Conservation (phyloP, 1,139 yeast genomes). For the Geotrichum phurueaensis region DNA sequence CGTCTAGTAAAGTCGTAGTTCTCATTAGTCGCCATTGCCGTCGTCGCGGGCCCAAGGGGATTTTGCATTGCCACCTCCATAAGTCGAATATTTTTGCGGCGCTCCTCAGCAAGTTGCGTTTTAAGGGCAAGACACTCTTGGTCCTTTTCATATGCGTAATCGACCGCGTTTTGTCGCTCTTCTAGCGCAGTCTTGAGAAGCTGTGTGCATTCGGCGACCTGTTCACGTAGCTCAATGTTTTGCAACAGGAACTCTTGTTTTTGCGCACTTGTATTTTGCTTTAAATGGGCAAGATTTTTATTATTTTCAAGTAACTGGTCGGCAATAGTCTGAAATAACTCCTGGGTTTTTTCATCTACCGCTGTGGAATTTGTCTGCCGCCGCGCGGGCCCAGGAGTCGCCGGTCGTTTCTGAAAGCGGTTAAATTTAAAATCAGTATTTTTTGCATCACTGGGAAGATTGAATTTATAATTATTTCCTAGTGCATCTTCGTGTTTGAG, state of each 20-base stretch:
- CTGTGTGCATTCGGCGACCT: constrained; percentile 10
- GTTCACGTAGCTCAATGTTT: constrained; percentile 8
- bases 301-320: constrained; percentile 11
- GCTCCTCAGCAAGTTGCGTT: constrained; percentile 9
- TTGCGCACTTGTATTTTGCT: not conserved
- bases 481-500: not conserved
- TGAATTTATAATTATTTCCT: not conserved
- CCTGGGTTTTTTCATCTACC: not conserved
- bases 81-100: constrained; percentile 11
- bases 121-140: constrained; percentile 4
- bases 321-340: constrained; percentile 1
- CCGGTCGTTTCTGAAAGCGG: not conserved
- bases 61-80: constrained; percentile 7
- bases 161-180: constrained; percentile 12
- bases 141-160: constrained; percentile 13
- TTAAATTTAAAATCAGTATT: not conserved
- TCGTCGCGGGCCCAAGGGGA: not conserved
- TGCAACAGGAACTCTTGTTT: not conserved
- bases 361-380: not conserved
- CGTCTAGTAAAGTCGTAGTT: not conserved
- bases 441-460: not conserved
- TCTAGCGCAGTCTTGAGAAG: constrained; percentile 10
- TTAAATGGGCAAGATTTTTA: constrained; percentile 8
- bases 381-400: not conserved
- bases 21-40: not conserved